phyloP scores from a whole-genome alignment of 2,329 filamentous ascomycete species.

The Alternaria sp. region DNA sequence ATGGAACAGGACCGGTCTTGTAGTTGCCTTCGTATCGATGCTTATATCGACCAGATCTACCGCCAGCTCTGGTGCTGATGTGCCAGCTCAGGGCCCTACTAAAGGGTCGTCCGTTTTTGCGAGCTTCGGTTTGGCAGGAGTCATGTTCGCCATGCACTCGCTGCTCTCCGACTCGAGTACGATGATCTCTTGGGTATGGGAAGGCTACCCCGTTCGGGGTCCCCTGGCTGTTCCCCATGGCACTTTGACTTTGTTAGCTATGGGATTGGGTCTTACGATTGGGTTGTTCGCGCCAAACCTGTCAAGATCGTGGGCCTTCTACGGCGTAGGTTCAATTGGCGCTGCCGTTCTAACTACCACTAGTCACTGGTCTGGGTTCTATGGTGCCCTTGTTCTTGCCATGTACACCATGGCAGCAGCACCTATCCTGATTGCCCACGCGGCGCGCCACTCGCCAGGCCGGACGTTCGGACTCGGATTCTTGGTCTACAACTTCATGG shows the following conservation, averaged over 20 bases:
- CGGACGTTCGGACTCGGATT: slow-evolving; percentile 88
- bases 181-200: slow-evolving; percentile 99
- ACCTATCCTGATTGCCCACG: slow-evolving; percentile 77
- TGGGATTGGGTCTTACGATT: slow-evolving; percentile 81
- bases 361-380: slow-evolving; percentile 88
- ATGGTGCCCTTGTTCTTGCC: slow-evolving; percentile 78
- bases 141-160: slow-evolving; percentile 91
- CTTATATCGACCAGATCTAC: slow-evolving; percentile 76
- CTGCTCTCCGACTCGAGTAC: slow-evolving; percentile 96
- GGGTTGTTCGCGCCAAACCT: slow-evolving; percentile 78
- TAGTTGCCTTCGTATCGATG: slow-evolving; percentile 77
- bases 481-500: slow-evolving; percentile 89
- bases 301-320: slow-evolving; percentile 80
- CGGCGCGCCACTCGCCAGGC: slow-evolving; percentile 78
- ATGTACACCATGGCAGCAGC: slow-evolving; percentile 84
- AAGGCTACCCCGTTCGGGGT: slow-evolving; percentile 89
- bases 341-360: slow-evolving; percentile 80
- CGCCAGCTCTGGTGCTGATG: slow-evolving; percentile 56
- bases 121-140: slow-evolving; percentile 79
- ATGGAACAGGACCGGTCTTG: slow-evolving; percentile 85
- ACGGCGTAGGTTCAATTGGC: slow-evolving; percentile 78
- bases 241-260: slow-evolving; percentile 83
- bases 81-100: slow-evolving; percentile 63
- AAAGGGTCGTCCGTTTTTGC: slow-evolving; percentile 76
- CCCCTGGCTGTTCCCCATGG: slow-evolving; percentile 91